Evolutionary conservation across 306 rosid genomes (phyloP), one percentile per base, ranked within the genome.

Genomic region (Castanopsis chinensis): DNA sequence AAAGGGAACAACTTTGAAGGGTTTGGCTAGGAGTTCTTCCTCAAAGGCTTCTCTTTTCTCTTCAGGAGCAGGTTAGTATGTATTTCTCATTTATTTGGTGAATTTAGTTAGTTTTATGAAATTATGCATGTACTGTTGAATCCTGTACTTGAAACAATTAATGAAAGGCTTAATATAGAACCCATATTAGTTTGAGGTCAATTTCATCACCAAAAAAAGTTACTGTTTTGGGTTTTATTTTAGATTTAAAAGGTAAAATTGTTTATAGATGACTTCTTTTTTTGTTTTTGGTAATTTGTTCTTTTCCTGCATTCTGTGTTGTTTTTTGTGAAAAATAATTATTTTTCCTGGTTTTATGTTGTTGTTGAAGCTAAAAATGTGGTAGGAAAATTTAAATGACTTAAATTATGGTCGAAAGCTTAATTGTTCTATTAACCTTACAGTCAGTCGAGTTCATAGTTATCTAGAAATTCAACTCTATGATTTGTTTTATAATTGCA

Each of bases 51-150:
- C 82, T 69, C 28, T 85, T 69, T 56, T 85, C 28, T 82, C 83
- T 76, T 71, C 90, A 81, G 53, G 53, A 49, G 15, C 17, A 49
- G 97, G 99, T 94, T 59, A 23, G 88, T 65, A 57, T 51, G 69
- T 27, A 70, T 72, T 64, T 55, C 23, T 64, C 56, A 52, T 69
- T 58, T 41, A 1, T 57, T 37, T 30, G 6, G 5, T 23, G 72
- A 53, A 28, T 28, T 73, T 32, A 68, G 71, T 41, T 73, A 78
- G 70, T 32, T 64, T 64, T 37, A 30, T 6, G 21, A 64, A 30
- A 17, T 30, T 30, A 64, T 64, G 32, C 45, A 13, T 21, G 23
- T 58, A 12, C 30, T 58, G 53, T 49, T 41, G 45, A 49, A 13
- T 49, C 53, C 53, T 49, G 17, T 3, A 0, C 12, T 10, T 49